A percentile compares a stretch with the other conserved stretches of the same genome.
Conservation (phyloP, 176 grass and related monocot species). For the Oryza australiensis region DNA sequence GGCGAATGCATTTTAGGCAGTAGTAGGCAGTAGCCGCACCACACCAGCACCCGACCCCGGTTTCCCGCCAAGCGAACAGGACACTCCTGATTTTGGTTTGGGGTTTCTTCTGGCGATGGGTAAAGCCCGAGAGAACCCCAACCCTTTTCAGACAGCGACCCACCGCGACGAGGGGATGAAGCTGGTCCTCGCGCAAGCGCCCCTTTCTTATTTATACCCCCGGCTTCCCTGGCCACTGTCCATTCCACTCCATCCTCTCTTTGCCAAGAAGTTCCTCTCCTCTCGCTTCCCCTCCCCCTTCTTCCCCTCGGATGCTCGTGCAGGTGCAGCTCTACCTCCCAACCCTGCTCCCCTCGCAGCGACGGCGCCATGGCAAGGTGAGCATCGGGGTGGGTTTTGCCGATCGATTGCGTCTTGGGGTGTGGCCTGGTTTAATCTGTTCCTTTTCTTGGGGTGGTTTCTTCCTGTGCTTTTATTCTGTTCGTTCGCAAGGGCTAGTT, state of each 20-base stretch:
- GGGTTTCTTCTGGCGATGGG: slow-evolving; percentile 20
- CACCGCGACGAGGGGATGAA: background rate
- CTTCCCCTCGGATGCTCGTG: slow-evolving; percentile 6
- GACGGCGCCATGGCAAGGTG: slow-evolving; percentile 35
- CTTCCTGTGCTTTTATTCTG: background rate
- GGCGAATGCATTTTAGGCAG: too few species aligned
- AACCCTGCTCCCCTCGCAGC: background rate
- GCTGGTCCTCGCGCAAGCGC: background rate
- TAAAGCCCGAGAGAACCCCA: background rate
- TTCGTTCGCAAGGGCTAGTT: background rate
- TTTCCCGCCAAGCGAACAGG: background rate
- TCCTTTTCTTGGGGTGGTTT: background rate
- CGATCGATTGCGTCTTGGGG: background rate
- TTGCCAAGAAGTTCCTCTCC: background rate
- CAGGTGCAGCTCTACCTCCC: background rate
- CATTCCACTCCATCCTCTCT: background rate
- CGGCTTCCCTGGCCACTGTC: too few species aligned
- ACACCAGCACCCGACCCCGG: background rate
- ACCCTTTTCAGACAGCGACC: background rate
- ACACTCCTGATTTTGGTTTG: background rate
- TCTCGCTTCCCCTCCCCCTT: background rate
- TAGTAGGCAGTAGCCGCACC: too few species aligned
- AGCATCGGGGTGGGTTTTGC: background rate
- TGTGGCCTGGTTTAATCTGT: background rate
- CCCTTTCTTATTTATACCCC: background rate